Evolutionary conservation across 495 filamentous ascomycete genomes (phyloP).

Genomic region (Neurospora tetraspora): DNA sequence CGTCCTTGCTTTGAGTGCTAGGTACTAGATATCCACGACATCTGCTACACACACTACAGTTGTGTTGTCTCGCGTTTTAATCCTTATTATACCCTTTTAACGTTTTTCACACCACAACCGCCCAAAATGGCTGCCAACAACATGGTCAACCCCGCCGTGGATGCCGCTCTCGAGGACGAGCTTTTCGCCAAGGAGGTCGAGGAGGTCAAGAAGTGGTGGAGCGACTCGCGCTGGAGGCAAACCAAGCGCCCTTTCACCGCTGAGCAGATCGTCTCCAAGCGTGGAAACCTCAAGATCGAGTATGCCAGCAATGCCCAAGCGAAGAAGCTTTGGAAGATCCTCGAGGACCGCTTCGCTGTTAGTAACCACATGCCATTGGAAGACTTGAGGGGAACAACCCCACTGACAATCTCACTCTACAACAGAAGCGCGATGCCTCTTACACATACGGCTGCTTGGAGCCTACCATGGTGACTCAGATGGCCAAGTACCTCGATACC

Average conservation of each 20-base stretch:
- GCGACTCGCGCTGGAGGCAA: slow-evolving; percentile 79
- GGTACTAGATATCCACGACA: not conserved
- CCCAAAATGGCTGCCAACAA: slow-evolving; percentile 45
- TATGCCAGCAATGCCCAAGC: slow-evolving; percentile 80
- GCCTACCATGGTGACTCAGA: slow-evolving; percentile 96
- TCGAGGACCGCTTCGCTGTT: slow-evolving; percentile 64
- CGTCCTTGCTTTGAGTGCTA: not conserved
- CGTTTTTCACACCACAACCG: not conserved
- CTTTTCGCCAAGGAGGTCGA: slow-evolving; percentile 71
- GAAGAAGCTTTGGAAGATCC: slow-evolving; percentile 90
- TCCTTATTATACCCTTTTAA: not conserved
- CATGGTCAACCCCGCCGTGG: slow-evolving; percentile 40
- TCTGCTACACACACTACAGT: not conserved
- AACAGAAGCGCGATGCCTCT: slow-evolving; percentile 69
- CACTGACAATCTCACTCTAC: not conserved
- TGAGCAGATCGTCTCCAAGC: slow-evolving; percentile 92
- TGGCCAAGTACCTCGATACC: slow-evolving; percentile 97
- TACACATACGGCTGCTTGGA: slow-evolving; percentile 96
- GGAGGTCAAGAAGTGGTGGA: slow-evolving; percentile 90
- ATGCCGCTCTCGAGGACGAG: slow-evolving; percentile 67
- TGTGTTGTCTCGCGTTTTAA: not conserved
- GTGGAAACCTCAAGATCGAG: slow-evolving; percentile 82
- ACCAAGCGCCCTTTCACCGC: slow-evolving; percentile 91
- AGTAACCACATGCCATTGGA: not conserved
- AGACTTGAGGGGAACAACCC: not conserved